A percentile compares a stretch with the other conserved stretches of the same genome.
These are phyloP conservation scores for Coriaria nepalensis DNA, from an alignment of 306 rosid species.

Conservation along the genomic window DNA sequence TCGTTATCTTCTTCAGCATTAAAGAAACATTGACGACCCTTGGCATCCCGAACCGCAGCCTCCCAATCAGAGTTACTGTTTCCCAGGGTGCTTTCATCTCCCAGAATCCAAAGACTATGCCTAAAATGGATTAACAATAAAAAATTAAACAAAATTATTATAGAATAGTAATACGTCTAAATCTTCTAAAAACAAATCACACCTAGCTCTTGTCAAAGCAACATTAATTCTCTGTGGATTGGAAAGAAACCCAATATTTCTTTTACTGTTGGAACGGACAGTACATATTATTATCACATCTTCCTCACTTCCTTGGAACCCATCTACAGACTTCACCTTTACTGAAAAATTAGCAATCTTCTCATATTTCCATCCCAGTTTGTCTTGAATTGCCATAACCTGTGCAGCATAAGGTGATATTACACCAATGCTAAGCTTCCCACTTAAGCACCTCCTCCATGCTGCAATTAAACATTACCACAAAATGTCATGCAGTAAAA, in stretches of 20 bases:
- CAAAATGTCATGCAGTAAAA: no score
- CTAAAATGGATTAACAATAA: slow-evolving; percentile 15
- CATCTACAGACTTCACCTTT: slow-evolving; percentile 39
- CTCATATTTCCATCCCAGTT: slow-evolving; percentile 20
- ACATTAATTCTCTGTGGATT: slow-evolving; percentile 34
- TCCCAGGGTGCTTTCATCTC: slow-evolving; percentile 31
- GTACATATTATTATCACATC: slow-evolving; percentile 52
- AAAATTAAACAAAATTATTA: no score
- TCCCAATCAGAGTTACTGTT: slow-evolving; percentile 35
- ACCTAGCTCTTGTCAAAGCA: slow-evolving; percentile 51
- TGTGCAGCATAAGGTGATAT: slow-evolving; percentile 62
- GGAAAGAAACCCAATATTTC: slow-evolving; percentile 28
- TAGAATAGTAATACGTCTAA: no score
- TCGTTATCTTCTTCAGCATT: slow-evolving; percentile 41
- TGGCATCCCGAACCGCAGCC: slow-evolving; percentile 37
- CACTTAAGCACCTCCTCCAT: slow-evolving; percentile 16
- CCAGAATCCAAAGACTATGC: slow-evolving; percentile 61
- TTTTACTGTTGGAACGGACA: slow-evolving; percentile 19
- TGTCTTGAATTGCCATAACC: slow-evolving; percentile 30
- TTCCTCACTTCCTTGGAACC: slow-evolving; percentile 60
- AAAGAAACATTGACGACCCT: slow-evolving; percentile 38
- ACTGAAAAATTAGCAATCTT: slow-evolving; percentile 24
- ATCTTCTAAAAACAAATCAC: slow-evolving; percentile 1
- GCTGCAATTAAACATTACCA: slow-evolving; percentile 9
- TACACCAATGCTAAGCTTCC: slow-evolving; percentile 32